A percentile compares a stretch with the other conserved stretches of the same genome.
Conservation (phyloP, 257 asterid genomes). For the Penstemon davidsonii region DNA sequence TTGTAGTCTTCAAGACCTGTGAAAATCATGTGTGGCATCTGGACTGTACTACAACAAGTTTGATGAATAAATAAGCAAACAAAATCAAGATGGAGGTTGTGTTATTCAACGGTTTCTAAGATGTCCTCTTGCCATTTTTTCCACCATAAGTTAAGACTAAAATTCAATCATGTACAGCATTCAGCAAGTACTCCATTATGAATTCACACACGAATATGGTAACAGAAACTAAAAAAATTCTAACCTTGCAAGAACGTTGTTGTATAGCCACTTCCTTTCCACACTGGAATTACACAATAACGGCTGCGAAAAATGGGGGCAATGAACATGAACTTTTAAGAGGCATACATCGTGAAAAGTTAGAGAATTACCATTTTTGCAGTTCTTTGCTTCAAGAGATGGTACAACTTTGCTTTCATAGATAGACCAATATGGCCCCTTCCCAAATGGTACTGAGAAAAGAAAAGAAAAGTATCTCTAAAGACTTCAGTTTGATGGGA, state of each 20-base stretch:
- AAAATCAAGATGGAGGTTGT: too few species aligned
- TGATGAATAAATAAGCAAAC: background rate
- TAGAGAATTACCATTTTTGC: conserved; percentile 54
- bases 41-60: conserved; percentile 49
- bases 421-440: conserved; percentile 92
- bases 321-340: background rate
- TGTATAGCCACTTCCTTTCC: conserved; percentile 94
- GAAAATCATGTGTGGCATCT: conserved; percentile 75
- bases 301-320: conserved; percentile 52
- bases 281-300: conserved; percentile 82
- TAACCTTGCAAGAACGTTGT: conserved; percentile 92
- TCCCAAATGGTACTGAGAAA: conserved; percentile 84
- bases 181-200: too few species aligned
- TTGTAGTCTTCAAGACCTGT: conserved; percentile 96
- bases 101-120: too few species aligned
- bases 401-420: conserved; percentile 65
- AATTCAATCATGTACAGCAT: too few species aligned
- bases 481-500: conserved; percentile 18
- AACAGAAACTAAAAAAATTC: conserved; percentile 12
- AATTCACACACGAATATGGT: conserved; percentile 7
- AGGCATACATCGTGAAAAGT: conserved; percentile 19
- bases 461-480: conserved; percentile 15
- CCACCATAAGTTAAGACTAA: too few species aligned
- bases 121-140: too few species aligned
- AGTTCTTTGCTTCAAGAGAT: conserved; percentile 75